A percentile compares a stretch with the other conserved stretches of the same genome.
These are phyloP conservation scores for Trypanosoma scelopori DNA, from an alignment of 208 protist genomes.

Conservation along the genomic window DNA sequence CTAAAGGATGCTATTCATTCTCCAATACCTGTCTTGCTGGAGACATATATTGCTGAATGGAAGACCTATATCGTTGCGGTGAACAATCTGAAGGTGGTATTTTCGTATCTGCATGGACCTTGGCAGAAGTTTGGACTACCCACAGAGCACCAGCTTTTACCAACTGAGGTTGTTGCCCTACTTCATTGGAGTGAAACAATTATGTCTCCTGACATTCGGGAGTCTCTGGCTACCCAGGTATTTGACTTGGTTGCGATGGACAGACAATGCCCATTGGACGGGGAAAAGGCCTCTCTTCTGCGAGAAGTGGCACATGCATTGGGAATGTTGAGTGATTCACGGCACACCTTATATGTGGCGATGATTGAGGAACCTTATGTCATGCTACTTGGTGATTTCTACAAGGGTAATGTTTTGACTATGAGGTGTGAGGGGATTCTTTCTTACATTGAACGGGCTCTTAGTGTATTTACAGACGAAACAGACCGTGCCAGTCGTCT, in stretches of 20 bases:
- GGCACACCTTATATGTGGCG: conserved; percentile 46
- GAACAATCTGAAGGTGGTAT: conserved; percentile 65
- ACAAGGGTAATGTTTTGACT: conserved; percentile 28
- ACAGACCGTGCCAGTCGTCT: conserved; percentile 47
- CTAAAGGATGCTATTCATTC: conserved; percentile 29
- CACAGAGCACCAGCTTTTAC: conserved; percentile 61
- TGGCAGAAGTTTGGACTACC: conserved; percentile 81
- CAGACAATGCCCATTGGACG: conserved; percentile 30
- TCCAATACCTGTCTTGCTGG: conserved; percentile 32
- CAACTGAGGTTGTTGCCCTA: conserved; percentile 67
- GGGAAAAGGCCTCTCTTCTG: conserved; percentile 49
- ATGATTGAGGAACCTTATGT: conserved; percentile 71
- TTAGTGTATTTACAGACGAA: conserved; percentile 44
- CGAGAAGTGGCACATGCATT: conserved; percentile 70
- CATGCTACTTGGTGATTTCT: conserved; percentile 37
- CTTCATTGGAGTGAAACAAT: conserved; percentile 61
- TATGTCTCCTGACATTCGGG: conserved; percentile 31
- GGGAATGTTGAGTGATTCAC: conserved; percentile 49
- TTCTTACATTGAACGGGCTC: conserved; percentile 45
- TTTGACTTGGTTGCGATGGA: conserved; percentile 44
- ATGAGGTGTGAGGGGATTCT: conserved; percentile 41
- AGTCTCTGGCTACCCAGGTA: conserved; percentile 41
- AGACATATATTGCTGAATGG: conserved; percentile 60
- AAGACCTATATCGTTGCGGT: conserved; percentile 65
- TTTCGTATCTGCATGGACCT: conserved; percentile 82